Base-by-base conservation (phyloP, 495 filamentous ascomycete species). In the Monascus purpureus region DNA sequence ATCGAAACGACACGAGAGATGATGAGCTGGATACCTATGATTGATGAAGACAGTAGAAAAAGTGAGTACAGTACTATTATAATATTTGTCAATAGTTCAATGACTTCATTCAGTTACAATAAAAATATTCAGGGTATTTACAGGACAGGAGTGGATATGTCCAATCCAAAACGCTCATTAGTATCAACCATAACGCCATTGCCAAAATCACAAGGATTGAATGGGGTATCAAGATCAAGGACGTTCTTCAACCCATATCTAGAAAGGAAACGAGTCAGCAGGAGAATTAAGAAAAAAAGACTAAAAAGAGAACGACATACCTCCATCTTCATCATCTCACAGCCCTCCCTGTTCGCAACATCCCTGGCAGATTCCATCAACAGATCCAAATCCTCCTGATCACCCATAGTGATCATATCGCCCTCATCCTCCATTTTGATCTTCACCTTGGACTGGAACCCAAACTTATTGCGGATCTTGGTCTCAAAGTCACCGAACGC, bases 391-490 rank as follows among this genome's bases (percentile, higher is more conserved):
- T 97, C 90, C 47, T 97, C 90, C 55, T 93, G 81, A 57, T 97
- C 90, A 18, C 80, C 84, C 75, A 97, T 77, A 8, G 85, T 94
- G 52, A 97, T 88, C 78, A 93, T 82, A 47, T 94, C 90, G 5
- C 79, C 79, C 40, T 82, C 73, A 50, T 93, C 86, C 49, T 73
- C 76, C 46, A 93, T 75, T 65, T 82, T 85, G 53, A 93, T 76
- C 66, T 81, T 86, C 49, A 88, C 70, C 28, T 69, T 63, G 23
- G 66, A 62, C 31, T 63, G 56, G 32, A 93, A 57, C 16, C 70
- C 73, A 40, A 95, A 93, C 59, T 97, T 97, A 32, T 81, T 75
- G 29, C 79, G 67, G 36, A 97, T 79, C 32, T 70, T 71, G 25
- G 69, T 68, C 28, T 82, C 73, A 22, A 96, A 76, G 24, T 85